Percentiles rank a stretch among this genome's conserved stretches.
Evolutionary conservation across 768 basidiomycete genomes (phyloP).

Genomic region (Favolaschia claudopus): DNA sequence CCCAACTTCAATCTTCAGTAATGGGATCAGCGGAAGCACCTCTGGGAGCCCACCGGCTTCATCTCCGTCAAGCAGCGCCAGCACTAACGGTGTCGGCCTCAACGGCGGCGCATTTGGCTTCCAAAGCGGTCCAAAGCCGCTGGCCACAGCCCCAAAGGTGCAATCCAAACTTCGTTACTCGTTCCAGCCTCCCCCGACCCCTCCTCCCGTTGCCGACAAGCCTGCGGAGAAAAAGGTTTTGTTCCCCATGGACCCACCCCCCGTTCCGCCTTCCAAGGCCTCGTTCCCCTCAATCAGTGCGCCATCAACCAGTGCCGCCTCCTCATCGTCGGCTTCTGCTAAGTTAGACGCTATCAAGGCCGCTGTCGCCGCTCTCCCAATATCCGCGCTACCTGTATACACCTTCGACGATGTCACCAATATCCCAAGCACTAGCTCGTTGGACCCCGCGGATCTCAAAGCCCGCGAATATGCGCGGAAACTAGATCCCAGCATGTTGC

Average conservation of each 20-base stretch:
- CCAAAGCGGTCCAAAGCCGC: constrained; percentile 28
- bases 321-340: not conserved
- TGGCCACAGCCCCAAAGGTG: constrained; percentile 65
- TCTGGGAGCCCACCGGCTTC: not conserved
- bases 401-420: constrained; percentile 39
- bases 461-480: constrained; percentile 47
- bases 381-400: constrained; percentile 45
- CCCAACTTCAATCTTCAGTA: constrained; percentile 2
- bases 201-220: constrained; percentile 28
- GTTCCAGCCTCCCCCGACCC: constrained; percentile 37
- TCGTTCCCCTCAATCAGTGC: constrained; percentile 9
- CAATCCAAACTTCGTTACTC: constrained; percentile 78
- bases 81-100: constrained; percentile 6
- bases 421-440: constrained; percentile 19
- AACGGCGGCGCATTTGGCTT: constrained; percentile 16
- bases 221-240: constrained; percentile 2
- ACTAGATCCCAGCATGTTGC: constrained; percentile 52
- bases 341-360: no score
- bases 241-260: constrained; percentile 23
- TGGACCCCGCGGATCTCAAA: constrained; percentile 33
- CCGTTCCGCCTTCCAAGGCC: constrained; percentile 19
- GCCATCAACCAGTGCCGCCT: constrained; percentile 3
- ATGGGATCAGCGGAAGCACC: not conserved
- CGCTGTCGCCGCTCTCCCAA: constrained; percentile 37
- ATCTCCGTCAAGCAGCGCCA: constrained; percentile 8